Evolutionary conservation across 495 filamentous ascomycete species (phyloP).

Genomic region (Paragyromitra xinjiangensis): DNA sequence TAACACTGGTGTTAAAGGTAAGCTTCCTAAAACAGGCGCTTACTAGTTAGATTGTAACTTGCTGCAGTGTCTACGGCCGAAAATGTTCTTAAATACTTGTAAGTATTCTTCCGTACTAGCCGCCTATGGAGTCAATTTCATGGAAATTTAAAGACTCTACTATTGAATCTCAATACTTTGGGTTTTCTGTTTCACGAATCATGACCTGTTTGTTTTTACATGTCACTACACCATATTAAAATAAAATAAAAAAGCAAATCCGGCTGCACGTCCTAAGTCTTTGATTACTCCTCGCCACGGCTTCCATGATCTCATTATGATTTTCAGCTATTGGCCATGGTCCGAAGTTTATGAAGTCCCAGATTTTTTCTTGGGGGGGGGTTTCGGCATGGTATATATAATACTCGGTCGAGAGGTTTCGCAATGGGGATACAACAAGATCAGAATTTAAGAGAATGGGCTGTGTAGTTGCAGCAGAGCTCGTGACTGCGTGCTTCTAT

Average conservation of each 20-base stretch:
- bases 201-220: not conserved
- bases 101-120: not conserved
- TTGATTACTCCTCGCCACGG: not conserved
- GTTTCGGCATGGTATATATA: not conserved
- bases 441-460: not conserved
- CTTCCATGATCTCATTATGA: not conserved
- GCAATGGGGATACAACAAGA: not conserved
- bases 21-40: conserved; percentile 48
- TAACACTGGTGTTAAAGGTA: conserved; percentile 87
- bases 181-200: not conserved
- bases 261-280: not conserved
- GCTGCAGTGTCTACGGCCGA: conserved; percentile 25
- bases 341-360: not conserved
- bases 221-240: not conserved
- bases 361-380: no score
- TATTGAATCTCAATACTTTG: not conserved
- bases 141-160: not conserved
- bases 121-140: not conserved
- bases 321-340: not conserved
- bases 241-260: not conserved
- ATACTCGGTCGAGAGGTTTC: not conserved
- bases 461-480: not conserved
- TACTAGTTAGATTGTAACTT: conserved; percentile 19
- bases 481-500: not conserved
- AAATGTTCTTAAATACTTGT: conserved; percentile 37